Conservation (phyloP, 108 stramenopile genomes). For the Nitzschia sp. region DNA sequence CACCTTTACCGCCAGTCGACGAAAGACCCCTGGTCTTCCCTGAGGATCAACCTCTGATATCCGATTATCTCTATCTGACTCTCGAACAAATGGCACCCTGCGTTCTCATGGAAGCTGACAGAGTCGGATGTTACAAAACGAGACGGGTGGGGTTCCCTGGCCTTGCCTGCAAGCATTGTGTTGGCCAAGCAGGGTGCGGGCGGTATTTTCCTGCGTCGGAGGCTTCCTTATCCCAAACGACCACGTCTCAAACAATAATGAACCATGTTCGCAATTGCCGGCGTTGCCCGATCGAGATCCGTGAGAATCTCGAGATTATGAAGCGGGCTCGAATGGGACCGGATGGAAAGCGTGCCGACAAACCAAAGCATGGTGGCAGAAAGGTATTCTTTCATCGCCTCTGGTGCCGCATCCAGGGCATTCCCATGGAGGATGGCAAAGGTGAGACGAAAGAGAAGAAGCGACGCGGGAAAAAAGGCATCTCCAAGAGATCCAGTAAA, state of each 20-base stretch:
- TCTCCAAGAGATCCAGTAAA: slow-evolving; percentile 29
- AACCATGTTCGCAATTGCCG: slow-evolving; percentile 90
- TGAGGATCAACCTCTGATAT: slow-evolving; percentile 65
- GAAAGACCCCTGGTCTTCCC: slow-evolving; percentile 65
- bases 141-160: slow-evolving; percentile 82
- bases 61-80: slow-evolving; percentile 81
- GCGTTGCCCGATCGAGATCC: slow-evolving; percentile 76
- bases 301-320: slow-evolving; percentile 84
- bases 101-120: slow-evolving; percentile 68
- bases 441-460: slow-evolving; percentile 41
- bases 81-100: slow-evolving; percentile 88
- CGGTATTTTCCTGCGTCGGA: slow-evolving; percentile 87
- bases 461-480: slow-evolving; percentile 40
- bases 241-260: slow-evolving; percentile 84
- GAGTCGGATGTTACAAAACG: slow-evolving; percentile 74
- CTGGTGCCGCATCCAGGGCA: slow-evolving; percentile 85
- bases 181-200: slow-evolving; percentile 85
- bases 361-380: slow-evolving; percentile 86
- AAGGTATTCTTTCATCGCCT: slow-evolving; percentile 90
- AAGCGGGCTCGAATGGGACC: slow-evolving; percentile 74
- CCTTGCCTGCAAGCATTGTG: slow-evolving; percentile 84
- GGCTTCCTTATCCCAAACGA: slow-evolving; percentile 88
- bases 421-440: slow-evolving; percentile 57
- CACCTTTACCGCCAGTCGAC: slow-evolving; percentile 46
- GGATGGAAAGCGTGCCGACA: slow-evolving; percentile 67